A percentile compares a stretch with the other conserved stretches of the same genome.
Evolutionary conservation across 169 alveolate genomes (phyloP).

Genomic region (Eimeria maxima): DNA sequence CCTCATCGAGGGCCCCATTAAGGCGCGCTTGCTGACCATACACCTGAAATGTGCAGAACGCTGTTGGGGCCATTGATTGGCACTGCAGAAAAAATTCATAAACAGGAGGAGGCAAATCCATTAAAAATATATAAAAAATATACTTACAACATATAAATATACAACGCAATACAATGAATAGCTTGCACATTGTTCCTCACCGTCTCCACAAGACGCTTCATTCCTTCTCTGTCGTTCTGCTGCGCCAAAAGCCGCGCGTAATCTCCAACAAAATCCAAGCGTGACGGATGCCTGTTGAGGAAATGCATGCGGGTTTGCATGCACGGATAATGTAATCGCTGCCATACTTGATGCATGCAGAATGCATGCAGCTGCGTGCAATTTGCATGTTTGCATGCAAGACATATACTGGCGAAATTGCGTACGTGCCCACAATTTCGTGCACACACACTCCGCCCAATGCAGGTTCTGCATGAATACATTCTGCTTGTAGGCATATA

Average conservation of each 20-base stretch:
- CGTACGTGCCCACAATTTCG: not conserved
- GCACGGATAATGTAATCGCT: not conserved
- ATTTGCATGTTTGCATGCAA: not conserved
- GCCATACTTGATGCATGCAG: not conserved
- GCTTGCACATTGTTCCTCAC: not conserved
- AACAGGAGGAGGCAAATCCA: not conserved
- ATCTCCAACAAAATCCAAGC: conserved; percentile 24
- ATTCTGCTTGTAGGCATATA: not conserved
- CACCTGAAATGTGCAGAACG: conserved; percentile 21
- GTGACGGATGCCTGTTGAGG: not conserved
- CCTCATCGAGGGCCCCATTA: not conserved
- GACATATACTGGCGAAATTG: not conserved
- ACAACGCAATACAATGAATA: too few species aligned
- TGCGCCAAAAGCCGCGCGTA: not conserved
- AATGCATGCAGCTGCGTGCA: not conserved
- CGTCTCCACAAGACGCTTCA: not conserved
- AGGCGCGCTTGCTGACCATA: conserved; percentile 1
- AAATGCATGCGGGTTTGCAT: not conserved
- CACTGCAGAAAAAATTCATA: not conserved
- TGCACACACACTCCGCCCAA: not conserved
- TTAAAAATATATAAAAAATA: too few species aligned
- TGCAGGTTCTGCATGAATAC: not conserved
- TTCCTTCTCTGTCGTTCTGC: not conserved
- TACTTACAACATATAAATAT: too few species aligned
- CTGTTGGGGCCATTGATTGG: not conserved